Conservation (phyloP, 2,329 filamentous ascomycete genomes). For the Botrytis deweyae region DNA sequence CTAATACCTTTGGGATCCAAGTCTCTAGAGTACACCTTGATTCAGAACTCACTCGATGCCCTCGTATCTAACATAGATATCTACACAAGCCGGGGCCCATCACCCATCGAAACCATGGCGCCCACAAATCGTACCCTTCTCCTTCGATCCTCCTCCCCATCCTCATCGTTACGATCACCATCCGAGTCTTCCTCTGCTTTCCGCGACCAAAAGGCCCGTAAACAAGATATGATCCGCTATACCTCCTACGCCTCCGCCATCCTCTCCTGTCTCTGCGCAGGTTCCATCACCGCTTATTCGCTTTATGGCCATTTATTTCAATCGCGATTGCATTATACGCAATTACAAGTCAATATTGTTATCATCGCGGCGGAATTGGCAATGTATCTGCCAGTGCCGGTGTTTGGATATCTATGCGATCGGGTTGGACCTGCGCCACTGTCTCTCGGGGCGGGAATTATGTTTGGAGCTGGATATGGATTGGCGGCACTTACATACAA, state of each 20-base stretch:
- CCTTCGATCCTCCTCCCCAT: conserved; percentile 14
- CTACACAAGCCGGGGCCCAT: conserved; percentile 1
- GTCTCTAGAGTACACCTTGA: neutral
- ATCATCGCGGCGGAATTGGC: conserved; percentile 83
- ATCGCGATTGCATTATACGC: conserved; percentile 79
- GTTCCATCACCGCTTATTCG: conserved; percentile 89
- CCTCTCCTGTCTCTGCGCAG: conserved; percentile 70
- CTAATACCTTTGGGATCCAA: neutral
- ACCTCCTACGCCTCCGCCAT: conserved; percentile 56
- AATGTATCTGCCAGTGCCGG: conserved; percentile 87
- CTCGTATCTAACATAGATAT: neutral
- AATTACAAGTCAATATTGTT: conserved; percentile 88
- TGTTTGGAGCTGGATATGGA: conserved; percentile 81
- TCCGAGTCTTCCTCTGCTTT: conserved; percentile 5
- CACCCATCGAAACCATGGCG: conserved; percentile 13
- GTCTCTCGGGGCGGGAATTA: conserved; percentile 65
- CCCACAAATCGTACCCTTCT: conserved; percentile 14
- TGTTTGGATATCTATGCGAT: conserved; percentile 91
- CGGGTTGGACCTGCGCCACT: conserved; percentile 78
- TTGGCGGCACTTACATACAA: conserved; percentile 77
- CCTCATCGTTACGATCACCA: conserved; percentile 9
- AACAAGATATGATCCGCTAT: conserved; percentile 36
- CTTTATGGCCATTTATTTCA: conserved; percentile 92
- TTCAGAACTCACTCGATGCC: neutral
- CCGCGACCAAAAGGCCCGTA: conserved; percentile 19